A percentile compares a stretch with the other conserved stretches of the same genome.
phyloP scores from a whole-genome alignment of 2,329 filamentous ascomycete species.

The Cadophora sp. region DNA sequence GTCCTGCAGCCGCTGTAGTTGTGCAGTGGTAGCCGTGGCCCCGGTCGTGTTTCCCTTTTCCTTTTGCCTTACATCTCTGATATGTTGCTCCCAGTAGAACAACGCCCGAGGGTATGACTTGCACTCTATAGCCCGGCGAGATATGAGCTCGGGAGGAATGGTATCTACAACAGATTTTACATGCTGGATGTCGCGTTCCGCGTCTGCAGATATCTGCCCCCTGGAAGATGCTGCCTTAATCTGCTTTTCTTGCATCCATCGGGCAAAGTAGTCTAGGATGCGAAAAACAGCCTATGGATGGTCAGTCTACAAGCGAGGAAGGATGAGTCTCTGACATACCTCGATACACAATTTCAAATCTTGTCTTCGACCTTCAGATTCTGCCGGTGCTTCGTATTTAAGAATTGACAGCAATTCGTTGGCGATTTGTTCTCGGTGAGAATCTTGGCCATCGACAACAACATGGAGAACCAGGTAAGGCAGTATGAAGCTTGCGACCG shows the following conservation, averaged over 20 bases:
- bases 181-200: slow-evolving; percentile 54
- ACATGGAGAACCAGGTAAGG: slow-evolving; percentile 88
- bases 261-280: slow-evolving; percentile 87
- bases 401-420: slow-evolving; percentile 78
- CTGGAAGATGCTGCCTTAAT: slow-evolving; percentile 29
- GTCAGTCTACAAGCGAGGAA: slow-evolving; percentile 35
- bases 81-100: slow-evolving; percentile 94
- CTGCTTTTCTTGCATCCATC: slow-evolving; percentile 79
- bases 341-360: slow-evolving; percentile 87
- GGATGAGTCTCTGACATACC: slow-evolving; percentile 52
- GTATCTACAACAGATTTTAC: slow-evolving; percentile 77
- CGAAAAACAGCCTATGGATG: slow-evolving; percentile 78
- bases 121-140: slow-evolving; percentile 88
- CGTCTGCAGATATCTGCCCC: slow-evolving; percentile 48
- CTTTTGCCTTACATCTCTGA: slow-evolving; percentile 56
- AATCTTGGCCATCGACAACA: slow-evolving; percentile 72
- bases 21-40: slow-evolving; percentile 58
- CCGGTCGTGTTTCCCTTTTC: background rate
- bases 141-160: slow-evolving; percentile 76
- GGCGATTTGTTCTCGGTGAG: slow-evolving; percentile 70
- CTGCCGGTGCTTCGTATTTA: slow-evolving; percentile 57
- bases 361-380: slow-evolving; percentile 69
- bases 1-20: slow-evolving; percentile 82
- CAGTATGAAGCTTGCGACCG: slow-evolving; percentile 85
- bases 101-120: slow-evolving; percentile 90